These are phyloP conservation scores for Rhizophagus sp. DNA, from an alignment of 192 early-diverging fungal genomes.

Conservation along the genomic window DNA sequence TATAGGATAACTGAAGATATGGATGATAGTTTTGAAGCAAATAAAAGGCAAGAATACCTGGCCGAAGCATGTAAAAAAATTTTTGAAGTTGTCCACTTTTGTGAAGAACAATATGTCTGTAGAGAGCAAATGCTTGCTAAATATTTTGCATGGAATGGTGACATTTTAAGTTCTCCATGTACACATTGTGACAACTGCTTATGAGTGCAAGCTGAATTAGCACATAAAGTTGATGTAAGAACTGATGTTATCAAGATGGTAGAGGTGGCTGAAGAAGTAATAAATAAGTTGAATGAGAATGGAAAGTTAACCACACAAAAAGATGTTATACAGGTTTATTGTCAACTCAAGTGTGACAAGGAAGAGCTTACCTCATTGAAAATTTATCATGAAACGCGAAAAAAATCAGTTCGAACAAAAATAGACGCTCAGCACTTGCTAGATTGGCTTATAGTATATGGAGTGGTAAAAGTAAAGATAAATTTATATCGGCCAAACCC, in stretches of 20 bases:
- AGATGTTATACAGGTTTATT: conserved; percentile 17
- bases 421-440: background rate
- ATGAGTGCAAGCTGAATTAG: background rate
- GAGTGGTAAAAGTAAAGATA: conserved; percentile 5
- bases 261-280: background rate
- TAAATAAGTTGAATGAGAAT: conserved; percentile 3
- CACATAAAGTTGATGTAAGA: background rate
- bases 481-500: background rate
- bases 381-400: background rate
- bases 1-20: background rate
- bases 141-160: conserved; percentile 16
- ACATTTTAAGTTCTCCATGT: conserved; percentile 8
- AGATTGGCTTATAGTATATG: conserved; percentile 6
- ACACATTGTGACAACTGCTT: background rate
- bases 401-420: background rate
- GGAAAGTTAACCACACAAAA: background rate
- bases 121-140: background rate
- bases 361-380: background rate
- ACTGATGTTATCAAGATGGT: conserved; percentile 5
- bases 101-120: conserved; percentile 4
- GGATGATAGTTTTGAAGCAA: background rate
- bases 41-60: background rate
- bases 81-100: conserved; percentile 18
- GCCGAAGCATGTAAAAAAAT: background rate
- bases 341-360: too few relatives aligned